These are phyloP conservation scores for Echinochloa phyllopogon DNA, from an alignment of 176 grass and related monocot genomes.

Conservation along the genomic window DNA sequence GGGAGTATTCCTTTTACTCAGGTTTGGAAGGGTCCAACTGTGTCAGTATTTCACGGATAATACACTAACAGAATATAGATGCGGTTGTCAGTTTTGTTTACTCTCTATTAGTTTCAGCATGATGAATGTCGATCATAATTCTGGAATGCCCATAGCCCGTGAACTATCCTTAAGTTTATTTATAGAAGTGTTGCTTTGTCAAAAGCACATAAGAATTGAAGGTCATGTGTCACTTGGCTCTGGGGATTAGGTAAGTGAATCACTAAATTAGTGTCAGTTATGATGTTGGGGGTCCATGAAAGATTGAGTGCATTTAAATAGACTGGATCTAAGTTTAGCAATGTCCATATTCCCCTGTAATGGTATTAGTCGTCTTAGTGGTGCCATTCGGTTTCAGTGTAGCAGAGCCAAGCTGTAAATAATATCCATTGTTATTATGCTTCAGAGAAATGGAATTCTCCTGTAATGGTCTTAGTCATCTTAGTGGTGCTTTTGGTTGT, in stretches of 20 bases:
- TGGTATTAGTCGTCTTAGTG: background rate
- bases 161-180: background rate
- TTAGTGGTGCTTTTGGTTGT: no score
- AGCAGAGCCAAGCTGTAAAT: background rate
- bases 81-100: background rate
- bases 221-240: background rate
- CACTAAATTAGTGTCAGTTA: conserved; percentile 20
- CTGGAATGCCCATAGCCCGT: background rate
- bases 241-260: conserved; percentile 46
- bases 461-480: background rate
- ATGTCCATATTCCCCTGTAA: conserved; percentile 11
- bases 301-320: conserved; percentile 30
- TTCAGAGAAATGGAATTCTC: conserved; percentile 2
- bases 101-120: background rate
- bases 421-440: background rate
- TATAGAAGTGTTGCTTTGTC: conserved; percentile 24
- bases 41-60: background rate
- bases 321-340: background rate
- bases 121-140: background rate
- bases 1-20: background rate
- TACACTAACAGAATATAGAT: background rate
- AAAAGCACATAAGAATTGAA: conserved; percentile 25
- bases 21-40: background rate
- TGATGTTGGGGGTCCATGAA: conserved; percentile 32
- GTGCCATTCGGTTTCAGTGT: background rate